Evolutionary conservation across 1,284 basidiomycete genomes (phyloP), one percentile per base, ranked within the genome.

Genomic region (Cutaneotrichosporon sp.): DNA sequence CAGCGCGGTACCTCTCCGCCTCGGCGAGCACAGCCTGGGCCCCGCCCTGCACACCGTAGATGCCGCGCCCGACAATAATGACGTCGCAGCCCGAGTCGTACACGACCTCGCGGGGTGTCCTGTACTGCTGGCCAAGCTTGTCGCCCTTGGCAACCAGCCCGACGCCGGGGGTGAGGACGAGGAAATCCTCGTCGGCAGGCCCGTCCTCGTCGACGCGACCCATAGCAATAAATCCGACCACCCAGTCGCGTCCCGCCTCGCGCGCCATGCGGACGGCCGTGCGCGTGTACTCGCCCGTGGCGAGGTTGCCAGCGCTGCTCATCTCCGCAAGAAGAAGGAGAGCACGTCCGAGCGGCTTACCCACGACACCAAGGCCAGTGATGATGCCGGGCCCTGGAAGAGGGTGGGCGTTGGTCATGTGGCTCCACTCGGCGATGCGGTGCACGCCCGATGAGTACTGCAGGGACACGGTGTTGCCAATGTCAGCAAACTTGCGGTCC

Each of bases 401-500:
- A 5, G 90, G 86, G 79, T 99, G 97, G 0, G 97, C 97, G 79
- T 99, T 99, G 63, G 95, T 98, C 73, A 99, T 88, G 77, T 99
- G 92, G 7, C 96, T 88, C 97, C 97, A 99, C 56, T 86, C 89
- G 30, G 95, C 89, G 73, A 99, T 99, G 75, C 89, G 90, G 84
- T 98, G 91, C 14, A 97, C 86, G 34, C 97, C 97, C 30, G 90
- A 87, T 1, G 90, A 90, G 83, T 99, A 99, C 79, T 99, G 97
- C 34, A 97, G 83, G 7, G 89, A 88, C 66, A 98, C 97, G 2
- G 97, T 99, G 82, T 98, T 98, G 50, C 96, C 96, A 67, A 99
- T 99, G 81, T 99, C 97, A 26, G 97, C 97, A 76, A 99, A 99
- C 81, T 99, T 99, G 71, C 97, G 85, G 82, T 99, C 97, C 82